phyloP scores from a whole-genome alignment of 805 yeast species.

The Kodamaea laetipori region DNA sequence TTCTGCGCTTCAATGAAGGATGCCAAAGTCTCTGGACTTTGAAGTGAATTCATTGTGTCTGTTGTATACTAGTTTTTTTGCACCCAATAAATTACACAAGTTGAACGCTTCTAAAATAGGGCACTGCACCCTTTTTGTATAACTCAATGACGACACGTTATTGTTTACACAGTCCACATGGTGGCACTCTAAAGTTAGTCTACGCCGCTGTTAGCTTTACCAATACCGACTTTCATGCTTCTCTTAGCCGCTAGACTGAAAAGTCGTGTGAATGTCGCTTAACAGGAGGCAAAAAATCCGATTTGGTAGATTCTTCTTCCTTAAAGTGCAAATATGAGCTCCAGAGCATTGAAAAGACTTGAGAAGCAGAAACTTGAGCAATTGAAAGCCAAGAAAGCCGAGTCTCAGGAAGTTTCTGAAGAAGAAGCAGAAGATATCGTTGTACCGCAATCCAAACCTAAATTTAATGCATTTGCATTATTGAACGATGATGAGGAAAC shows the following conservation, averaged over 20 bases:
- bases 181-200: too few species aligned
- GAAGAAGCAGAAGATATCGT: slow-evolving; percentile 20
- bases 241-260: background rate
- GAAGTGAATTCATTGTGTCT: too few species aligned
- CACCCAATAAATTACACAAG: too few species aligned
- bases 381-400: background rate
- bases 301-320: background rate
- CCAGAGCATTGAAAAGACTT: slow-evolving; percentile 27
- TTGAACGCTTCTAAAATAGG: too few species aligned
- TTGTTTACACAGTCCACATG: too few species aligned
- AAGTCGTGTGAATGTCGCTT: slow-evolving; percentile 1
- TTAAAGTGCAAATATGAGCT: slow-evolving; percentile 22
- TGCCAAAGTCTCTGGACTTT: too few species aligned
- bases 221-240: too few species aligned
- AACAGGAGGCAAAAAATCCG: background rate
- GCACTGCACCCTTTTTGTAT: too few species aligned
- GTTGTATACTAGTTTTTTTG: too few species aligned
- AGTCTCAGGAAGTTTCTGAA: slow-evolving; percentile 15
- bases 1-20: too few species aligned
- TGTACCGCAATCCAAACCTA: slow-evolving; percentile 17
- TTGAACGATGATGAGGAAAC: slow-evolving; percentile 33
- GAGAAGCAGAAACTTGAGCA: slow-evolving; percentile 26
- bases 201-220: too few species aligned
- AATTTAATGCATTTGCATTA: slow-evolving; percentile 49
- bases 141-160: too few species aligned